Base-by-base conservation (phyloP, 1,139 yeast genomes). In the Geotrichum bryndzae region DNA sequence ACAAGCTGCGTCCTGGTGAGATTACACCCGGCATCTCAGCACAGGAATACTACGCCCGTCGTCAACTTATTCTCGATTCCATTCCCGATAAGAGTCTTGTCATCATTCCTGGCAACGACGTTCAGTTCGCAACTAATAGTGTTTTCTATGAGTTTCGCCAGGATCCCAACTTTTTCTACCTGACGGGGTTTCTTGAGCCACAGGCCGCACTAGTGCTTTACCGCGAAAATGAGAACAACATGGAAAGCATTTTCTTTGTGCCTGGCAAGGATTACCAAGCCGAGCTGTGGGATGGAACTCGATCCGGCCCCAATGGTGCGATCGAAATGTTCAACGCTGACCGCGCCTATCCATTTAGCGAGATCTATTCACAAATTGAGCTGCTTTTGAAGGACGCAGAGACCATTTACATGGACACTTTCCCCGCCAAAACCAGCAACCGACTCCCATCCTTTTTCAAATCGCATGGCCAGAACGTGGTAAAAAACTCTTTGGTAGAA, bases 151-250 rank as follows among this genome's bases (percentile, higher is more conserved):
- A 87, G 59, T 95, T 95, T 72, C 96, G 92, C 70, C 99, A 94
- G 74, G 88, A 91, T 69, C 95, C 90, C 61, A 92, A 94, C 72
- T 78, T 95, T 46, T 91, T 77, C 73, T 94, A 94, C 73, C 74
- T 94, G 66, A 87, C 96, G 0, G 98, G 98, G 8, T 92, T 97
- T 88, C 80, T 89, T 64, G 99, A 94, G 72, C 97, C 99, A 1
- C 87, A 88, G 66, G 84, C 96, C 0, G 87, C 90, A 38, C 84
- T 87, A 62, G 77, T 90, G 4, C 76, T 95, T 57, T 96, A 89
- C 70, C 88, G 86, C 68, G 73, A 74, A 33, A 69, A 68, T 29
- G 64, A 63, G 22, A 83, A 84, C 22, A 72, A 74, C 7, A 85
- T 85, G 61, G 62, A 67, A 76, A 84, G 71, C 33, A 66, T 70